Percentiles rank a stretch among this genome's conserved stretches.
phyloP scores from a whole-genome alignment of 2,329 filamentous ascomycete species.

The Diaporthe batatas region DNA sequence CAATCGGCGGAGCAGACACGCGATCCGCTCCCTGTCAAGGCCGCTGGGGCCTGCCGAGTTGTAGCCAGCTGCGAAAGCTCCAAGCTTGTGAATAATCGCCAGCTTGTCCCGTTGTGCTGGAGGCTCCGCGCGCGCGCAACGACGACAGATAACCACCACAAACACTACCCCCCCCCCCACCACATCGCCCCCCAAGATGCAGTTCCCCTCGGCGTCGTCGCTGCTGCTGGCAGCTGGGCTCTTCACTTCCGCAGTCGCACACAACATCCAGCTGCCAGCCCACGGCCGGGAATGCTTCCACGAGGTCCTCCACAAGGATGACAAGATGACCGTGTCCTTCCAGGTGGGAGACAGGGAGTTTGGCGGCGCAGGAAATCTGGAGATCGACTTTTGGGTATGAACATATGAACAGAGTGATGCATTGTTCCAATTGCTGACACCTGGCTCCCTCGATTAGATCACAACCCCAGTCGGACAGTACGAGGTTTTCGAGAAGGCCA shows the following conservation, averaged over 20 bases:
- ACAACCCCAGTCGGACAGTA: constrained; percentile 81
- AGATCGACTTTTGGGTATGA: constrained; percentile 97
- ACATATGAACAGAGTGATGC: background rate
- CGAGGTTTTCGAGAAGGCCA: constrained; percentile 82
- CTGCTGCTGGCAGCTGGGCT: constrained; percentile 64
- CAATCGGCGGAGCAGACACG: constrained; percentile 32
- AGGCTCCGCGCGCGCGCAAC: background rate
- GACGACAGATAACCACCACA: constrained; percentile 39
- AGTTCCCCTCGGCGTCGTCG: constrained; percentile 57
- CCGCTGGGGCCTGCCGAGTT: constrained; percentile 36
- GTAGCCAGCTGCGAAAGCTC: constrained; percentile 34
- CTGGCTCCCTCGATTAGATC: constrained; percentile 65
- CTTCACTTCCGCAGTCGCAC: constrained; percentile 76
- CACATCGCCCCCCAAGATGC: constrained; percentile 52
- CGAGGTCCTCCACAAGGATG: constrained; percentile 90
- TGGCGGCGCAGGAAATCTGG: constrained; percentile 91
- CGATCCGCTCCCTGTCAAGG: constrained; percentile 31
- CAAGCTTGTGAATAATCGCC: constrained; percentile 41
- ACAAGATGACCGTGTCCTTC: constrained; percentile 98
- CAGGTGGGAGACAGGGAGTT: constrained; percentile 98
- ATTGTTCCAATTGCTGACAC: constrained; percentile 43
- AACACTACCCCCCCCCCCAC: constrained; percentile 26
- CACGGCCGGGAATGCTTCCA: constrained; percentile 98
- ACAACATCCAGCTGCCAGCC: constrained; percentile 95
- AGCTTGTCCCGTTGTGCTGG: constrained; percentile 40